phyloP scores from a whole-genome alignment of 805 yeast species.

The Yarrowia sp. region DNA sequence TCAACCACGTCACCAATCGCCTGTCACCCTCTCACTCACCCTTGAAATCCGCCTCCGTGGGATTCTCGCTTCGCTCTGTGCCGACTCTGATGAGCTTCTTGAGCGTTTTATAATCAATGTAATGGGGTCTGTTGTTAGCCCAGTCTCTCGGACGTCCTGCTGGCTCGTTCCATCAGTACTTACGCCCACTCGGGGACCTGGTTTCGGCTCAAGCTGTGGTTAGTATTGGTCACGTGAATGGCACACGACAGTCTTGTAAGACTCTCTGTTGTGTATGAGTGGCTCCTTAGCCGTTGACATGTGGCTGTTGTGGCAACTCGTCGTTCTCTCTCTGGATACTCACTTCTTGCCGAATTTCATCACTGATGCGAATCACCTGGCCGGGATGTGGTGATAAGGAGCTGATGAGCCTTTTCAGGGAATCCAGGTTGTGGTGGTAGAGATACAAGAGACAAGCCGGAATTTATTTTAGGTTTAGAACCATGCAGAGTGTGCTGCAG shows the following conservation, averaged over 20 bases:
- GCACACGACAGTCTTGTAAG: neutral
- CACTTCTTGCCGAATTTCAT: constrained; percentile 71
- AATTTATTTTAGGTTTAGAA: constrained; percentile 18
- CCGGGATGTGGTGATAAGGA: constrained; percentile 1
- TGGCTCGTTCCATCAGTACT: constrained; percentile 38
- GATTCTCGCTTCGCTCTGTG: constrained; percentile 45
- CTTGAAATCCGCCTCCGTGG: constrained; percentile 50
- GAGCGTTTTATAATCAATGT: constrained; percentile 83
- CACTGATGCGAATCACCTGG: constrained; percentile 16
- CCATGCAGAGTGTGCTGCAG: constrained; percentile 33
- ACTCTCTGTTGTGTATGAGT: neutral
- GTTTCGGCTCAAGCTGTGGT: constrained; percentile 63
- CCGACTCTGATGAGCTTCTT: constrained; percentile 74
- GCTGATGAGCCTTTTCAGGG: constrained; percentile 10
- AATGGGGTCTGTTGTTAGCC: constrained; percentile 56
- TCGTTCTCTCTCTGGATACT: constrained; percentile 23
- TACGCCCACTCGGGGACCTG: constrained; percentile 93
- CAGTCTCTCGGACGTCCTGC: neutral
- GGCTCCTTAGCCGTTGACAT: neutral
- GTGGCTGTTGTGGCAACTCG: neutral
- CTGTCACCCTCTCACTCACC: constrained; percentile 27
- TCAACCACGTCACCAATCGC: too few relatives aligned
- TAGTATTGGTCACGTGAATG: constrained; percentile 7
- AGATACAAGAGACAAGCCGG: neutral
- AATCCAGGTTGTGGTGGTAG: neutral